Base-by-base conservation (phyloP, 805 yeast genomes). In the Metschnikowia matae region DNA sequence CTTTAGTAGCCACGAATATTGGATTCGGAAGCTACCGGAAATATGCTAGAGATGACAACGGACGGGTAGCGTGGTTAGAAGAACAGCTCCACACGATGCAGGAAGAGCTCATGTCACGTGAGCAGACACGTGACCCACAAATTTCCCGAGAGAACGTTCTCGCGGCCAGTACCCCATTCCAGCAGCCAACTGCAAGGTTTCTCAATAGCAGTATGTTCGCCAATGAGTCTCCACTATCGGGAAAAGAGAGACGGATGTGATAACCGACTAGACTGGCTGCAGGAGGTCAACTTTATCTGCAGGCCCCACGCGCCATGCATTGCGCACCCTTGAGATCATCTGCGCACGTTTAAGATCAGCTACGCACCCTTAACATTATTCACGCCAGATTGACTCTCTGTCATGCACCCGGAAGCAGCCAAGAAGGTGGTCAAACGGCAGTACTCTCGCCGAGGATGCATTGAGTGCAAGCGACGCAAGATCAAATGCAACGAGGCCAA, bases 1-100 rank as follows among this genome's bases (percentile, higher is more conserved):
- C 82, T 2, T 64, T 84, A 31, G 61, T 78, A 7, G 67, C 77
- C 6, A 77, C 83, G 1, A 83, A 82, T 56, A 26, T 55, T 8
- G 53, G 55, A 11, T 53, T 55, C 29, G 53, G 55, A 10, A 41
- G 48, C 15, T 50, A 50, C 40, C 31, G 56, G 11, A 46, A 48
- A 17, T 21, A 39, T 54, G 42, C 37, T 15, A 41, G 18, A 29
- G 15, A 48, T 17, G 40, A 46, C 34, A 17, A 52, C 3, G 34
- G 20, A 6, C 48, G 51, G n/a, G 29, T 42, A 36, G 26, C 26
- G 39, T 33, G 35, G 35, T 26, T 39, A n/a, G 48, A 44, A 39
- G 46, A 43, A 21, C 42, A 46, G 35, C 17, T 46, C 23, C 33
- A n/a, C 31, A 13, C 31, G 18, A 15, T 31, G 41, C 39, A 18